Base-by-base conservation (phyloP, 805 yeast species). In the Wickerhamiella siamensis region DNA sequence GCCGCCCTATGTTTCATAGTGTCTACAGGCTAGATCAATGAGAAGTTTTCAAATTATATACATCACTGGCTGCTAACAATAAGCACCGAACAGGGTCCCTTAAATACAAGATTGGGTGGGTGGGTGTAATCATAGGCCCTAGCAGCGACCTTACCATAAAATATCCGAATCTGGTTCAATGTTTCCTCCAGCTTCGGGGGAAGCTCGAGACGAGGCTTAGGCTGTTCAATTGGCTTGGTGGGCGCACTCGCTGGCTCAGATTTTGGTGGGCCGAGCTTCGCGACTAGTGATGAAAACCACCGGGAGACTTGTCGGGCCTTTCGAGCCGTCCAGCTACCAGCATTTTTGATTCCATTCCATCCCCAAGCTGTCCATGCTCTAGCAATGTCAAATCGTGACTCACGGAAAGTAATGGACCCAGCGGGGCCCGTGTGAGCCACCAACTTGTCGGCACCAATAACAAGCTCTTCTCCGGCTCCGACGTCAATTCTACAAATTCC, bases 11-110 rank as follows among this genome's bases (percentile, higher is more conserved):
- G n/a, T n/a, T n/a, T n/a, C n/a, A n/a, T n/a, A n/a, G n/a, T n/a
- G 29, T 24, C 29, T 24, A 24, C 29, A 33, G 51, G 47, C 36
- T 26, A 50, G 26, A 47, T 61, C 20, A 40, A 47, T 36, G 56
- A 56, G 17, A 19, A 36, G 19, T 14, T 18, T 6, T 10, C 37
- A 15, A 8, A 6, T 14, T 14, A 17, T 14, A 18, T 6, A 8
- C 14, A 18, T 15, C 8, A 17, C 19, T 34, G 5, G 19, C 22
- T 5, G 5, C 6, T 5, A 12, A 9, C 10, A 19, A 40, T 29
- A 12, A 40, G 31, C 21, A 40, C 39, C 20, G 39, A 34, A 31
- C 43, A 40, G 4, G 43, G 43, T n/a, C 43, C 43, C 10, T 27
- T 4, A 29, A 34, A 40, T 29, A n/a, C 31, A 15, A 34, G 35